Base-by-base conservation (phyloP, 2,329 filamentous ascomycete genomes). In the Cephalotrichum gorgonifer region DNA sequence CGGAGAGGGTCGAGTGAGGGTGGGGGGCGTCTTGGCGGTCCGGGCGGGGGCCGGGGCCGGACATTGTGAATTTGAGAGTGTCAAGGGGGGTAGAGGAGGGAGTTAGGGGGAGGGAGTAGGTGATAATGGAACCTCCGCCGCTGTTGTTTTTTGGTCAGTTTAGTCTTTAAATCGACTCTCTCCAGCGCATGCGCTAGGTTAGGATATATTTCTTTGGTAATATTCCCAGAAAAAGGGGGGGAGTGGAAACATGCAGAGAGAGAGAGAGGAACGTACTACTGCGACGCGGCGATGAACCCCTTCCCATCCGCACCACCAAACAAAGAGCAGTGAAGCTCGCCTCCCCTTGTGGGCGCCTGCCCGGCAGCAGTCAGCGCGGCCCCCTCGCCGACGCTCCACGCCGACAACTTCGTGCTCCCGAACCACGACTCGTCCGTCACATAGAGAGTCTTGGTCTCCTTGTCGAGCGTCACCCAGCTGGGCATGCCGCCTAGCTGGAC, bases 1-100 rank as follows among this genome's bases (percentile, higher is more conserved):
- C 75, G 11, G 66, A 60, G 54, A 74, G 67, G 5, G 68, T 69
- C 17, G 73, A 67, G 60, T 80, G 76, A 7, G 75, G 76, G 54
- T 80, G 76, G 6, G 76, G 66, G 5, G 66, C 69, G 50, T 78
- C 71, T 58, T 81, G 77, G n/a, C 76, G 71, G 27, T 56, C 59
- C 4, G 71, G 61, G 43, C 66, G 62, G 11, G 73, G 65, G 0
- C 74, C 74, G 0, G 65, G 64, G 8, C 57, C 54, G 2, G 62
- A 52, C 63, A 72, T 64, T 52, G 64, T 68, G 59, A 69, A 74
- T 33, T 63, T 60, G 44, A 68, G 54, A 51, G 61, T 62, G 51
- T 72, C 64, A 4, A 66, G 47, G 14, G 64, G 53, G 27, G 58
- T 54, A 4, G 60, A 58, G n/a, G 46, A 54, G 6, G 52, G 46